Evolutionary conservation across 140 eudicot species (phyloP), one percentile per base, ranked within the genome.

Genomic region (Flaveria floridana): DNA sequence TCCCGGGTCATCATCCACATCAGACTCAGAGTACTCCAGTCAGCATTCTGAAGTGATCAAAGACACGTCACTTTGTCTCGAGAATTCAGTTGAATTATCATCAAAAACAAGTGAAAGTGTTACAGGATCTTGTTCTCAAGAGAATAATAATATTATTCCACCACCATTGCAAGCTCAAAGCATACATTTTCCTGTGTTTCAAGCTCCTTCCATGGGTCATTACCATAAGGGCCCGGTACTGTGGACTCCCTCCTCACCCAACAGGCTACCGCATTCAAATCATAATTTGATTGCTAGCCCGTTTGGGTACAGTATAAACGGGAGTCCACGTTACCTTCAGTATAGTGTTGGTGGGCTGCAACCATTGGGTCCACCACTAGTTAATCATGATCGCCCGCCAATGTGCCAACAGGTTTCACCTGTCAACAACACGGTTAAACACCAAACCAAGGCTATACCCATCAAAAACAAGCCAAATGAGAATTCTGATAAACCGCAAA

Each of bases 181-280:
- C 75, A 21, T 89, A 52, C 88, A 84, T 26, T 92, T 78, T 68
- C 96, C 98, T 0, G 79, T 86, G 30, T 89, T 87, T 61, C 96
- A 89, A 82, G 80, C 89, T 61, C 89, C 95, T 72, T 77, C 96
- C 10, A 58, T 92, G 75, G 95, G 89, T 30, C 87, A 86, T 73
- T 89, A 83, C 72, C 96, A 82, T 48, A 95, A 87, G 82, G 82
- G 68, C 59, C 92, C 90, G n/a, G 86, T 92, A 62, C 79, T 92
- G 2, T 92, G 96, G 98, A 75, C 95, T 47, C 83, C 89, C 1
- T 73, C 85, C 74, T 82, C 87, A 28, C 72, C 90, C 48, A 87
- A 84, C 47, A 86, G 96, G 25, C 65, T 82, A 52, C 90, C 90
- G 50, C 92, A 87, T 64, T 83, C 95, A 16, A 92, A 83, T 65